phyloP scores from a whole-genome alignment of 768 basidiomycete species.

The Rhodotorula babjevae region DNA sequence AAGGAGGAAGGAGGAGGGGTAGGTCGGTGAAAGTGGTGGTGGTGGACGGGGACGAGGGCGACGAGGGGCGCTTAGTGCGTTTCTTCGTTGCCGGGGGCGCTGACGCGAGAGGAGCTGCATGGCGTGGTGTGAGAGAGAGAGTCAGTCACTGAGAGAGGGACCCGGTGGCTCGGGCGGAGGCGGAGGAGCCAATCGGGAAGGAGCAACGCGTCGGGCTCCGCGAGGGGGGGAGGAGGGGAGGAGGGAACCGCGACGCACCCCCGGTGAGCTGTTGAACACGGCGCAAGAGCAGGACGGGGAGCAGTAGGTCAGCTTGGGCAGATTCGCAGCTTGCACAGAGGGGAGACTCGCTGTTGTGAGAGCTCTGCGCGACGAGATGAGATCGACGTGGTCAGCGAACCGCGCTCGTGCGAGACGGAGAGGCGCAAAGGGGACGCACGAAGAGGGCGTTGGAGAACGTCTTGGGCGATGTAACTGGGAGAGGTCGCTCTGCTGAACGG shows the following conservation, averaged over 20 bases:
- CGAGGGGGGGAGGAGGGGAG: no score
- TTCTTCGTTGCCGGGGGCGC: slow-evolving; percentile 10
- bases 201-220: no score
- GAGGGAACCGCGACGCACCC: neutral
- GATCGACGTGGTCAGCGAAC: neutral
- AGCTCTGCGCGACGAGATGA: neutral
- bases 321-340: neutral
- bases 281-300: neutral
- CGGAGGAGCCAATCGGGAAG: neutral
- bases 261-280: neutral
- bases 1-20: neutral
- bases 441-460: slow-evolving; percentile 26
- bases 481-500: neutral
- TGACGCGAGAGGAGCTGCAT: slow-evolving; percentile 1
- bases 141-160: no score
- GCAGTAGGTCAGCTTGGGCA: neutral
- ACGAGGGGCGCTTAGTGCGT: slow-evolving; percentile 6
- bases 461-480: neutral
- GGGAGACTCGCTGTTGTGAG: neutral
- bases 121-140: neutral
- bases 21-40: slow-evolving; percentile 5
- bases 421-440: slow-evolving; percentile 3
- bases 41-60: no score
- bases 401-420: neutral
- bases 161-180: neutral